phyloP scores from a whole-genome alignment of 1,284 basidiomycete species.

The Boletellus deceptivus region DNA sequence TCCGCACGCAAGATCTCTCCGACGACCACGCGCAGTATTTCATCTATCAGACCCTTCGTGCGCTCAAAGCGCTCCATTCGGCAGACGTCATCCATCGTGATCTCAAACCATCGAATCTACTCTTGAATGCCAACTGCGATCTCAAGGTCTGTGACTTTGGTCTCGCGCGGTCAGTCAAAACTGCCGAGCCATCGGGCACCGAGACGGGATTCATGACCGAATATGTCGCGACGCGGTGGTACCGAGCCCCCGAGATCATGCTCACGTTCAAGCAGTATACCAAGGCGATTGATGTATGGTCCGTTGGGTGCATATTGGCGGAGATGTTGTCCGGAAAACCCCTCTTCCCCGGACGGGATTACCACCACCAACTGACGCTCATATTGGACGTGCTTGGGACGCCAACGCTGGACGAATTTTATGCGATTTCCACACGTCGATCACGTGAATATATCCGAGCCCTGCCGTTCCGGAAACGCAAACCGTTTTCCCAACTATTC shows the following conservation, averaged over 20 bases:
- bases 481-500: constrained; percentile 77
- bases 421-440: constrained; percentile 81
- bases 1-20: constrained; percentile 75
- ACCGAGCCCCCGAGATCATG: constrained; percentile 95
- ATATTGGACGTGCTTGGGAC: constrained; percentile 94
- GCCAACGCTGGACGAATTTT: constrained; percentile 88
- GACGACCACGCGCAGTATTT: constrained; percentile 83
- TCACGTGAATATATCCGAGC: constrained; percentile 90
- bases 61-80: constrained; percentile 91
- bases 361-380: constrained; percentile 90
- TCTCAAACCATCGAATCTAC: constrained; percentile 91
- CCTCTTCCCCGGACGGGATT: constrained; percentile 94
- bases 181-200: constrained; percentile 80
- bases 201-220: constrained; percentile 91
- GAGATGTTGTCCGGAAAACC: constrained; percentile 96
- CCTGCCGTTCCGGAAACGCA: constrained; percentile 83
- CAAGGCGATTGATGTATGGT: constrained; percentile 94
- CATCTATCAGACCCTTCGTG: constrained; percentile 86
- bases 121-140: constrained; percentile 96
- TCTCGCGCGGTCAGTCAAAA: constrained; percentile 83
- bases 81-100: constrained; percentile 96
- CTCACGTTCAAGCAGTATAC: constrained; percentile 96
- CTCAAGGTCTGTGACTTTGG: constrained; percentile 95
- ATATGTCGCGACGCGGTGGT: constrained; percentile 94
- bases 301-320: constrained; percentile 94